Percentiles rank a stretch among this genome's conserved stretches.
These are phyloP conservation scores for Polysphondylium violaceum DNA, from an alignment of 78 protist species.

Conservation along the genomic window DNA sequence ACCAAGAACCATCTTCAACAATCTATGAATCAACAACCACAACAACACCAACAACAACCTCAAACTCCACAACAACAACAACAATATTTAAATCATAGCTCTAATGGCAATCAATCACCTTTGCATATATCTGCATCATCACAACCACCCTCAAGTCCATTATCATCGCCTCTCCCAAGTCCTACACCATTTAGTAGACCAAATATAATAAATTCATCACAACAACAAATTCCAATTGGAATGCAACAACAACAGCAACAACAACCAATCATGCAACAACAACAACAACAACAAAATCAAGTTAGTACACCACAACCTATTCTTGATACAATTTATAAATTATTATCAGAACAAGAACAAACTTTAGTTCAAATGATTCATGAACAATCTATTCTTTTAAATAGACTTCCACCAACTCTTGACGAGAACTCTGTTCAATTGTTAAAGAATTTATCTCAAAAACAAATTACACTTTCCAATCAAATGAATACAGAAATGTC, in stretches of 20 bases:
- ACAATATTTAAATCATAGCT: slow-evolving; percentile 7
- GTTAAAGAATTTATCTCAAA: slow-evolving; percentile 23
- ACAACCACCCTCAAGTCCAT: slow-evolving; percentile 37
- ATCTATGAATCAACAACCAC: not conserved
- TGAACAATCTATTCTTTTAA: slow-evolving; percentile 67
- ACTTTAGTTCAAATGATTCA: slow-evolving; percentile 67
- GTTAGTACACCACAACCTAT: slow-evolving; percentile 77
- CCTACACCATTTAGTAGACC: slow-evolving; percentile 41
- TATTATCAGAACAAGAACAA: slow-evolving; percentile 69
- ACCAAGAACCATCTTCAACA: not conserved
- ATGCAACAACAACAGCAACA: slow-evolving; percentile 25
- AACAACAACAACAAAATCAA: slow-evolving; percentile 32
- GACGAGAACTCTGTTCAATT: slow-evolving; percentile 41
- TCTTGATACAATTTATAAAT: slow-evolving; percentile 70
- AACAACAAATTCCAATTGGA: not conserved
- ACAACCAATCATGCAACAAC: slow-evolving; percentile 4
- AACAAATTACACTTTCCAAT: slow-evolving; percentile 55
- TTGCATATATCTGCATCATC: slow-evolving; percentile 10
- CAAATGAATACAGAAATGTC: slow-evolving; percentile 83
- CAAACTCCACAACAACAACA: too few relatives aligned
- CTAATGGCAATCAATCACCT: slow-evolving; percentile 41
- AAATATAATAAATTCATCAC: not conserved
- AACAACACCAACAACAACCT: slow-evolving; percentile 21
- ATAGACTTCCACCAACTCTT: slow-evolving; percentile 60
- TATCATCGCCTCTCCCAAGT: slow-evolving; percentile 46